Evolutionary conservation across 495 filamentous ascomycete genomes (phyloP).

Genomic region (Talaromyces adpressus): DNA sequence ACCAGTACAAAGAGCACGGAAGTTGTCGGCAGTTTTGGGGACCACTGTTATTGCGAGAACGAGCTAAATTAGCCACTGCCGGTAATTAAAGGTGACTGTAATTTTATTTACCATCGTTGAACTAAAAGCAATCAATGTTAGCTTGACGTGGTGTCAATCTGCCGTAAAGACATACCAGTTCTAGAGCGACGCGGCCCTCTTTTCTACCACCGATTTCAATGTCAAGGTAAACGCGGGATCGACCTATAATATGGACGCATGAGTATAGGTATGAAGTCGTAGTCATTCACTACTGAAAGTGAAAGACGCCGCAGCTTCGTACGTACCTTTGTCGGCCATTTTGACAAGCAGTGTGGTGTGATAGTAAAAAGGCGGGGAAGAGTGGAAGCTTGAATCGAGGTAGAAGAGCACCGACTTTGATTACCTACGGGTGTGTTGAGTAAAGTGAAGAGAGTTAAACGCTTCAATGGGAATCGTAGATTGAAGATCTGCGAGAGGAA

Average conservation of each 20-base stretch:
- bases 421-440: background rate
- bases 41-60: constrained; percentile 49
- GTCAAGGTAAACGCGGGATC: constrained; percentile 82
- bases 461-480: background rate
- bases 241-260: constrained; percentile 24
- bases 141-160: constrained; percentile 5
- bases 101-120: constrained; percentile 56
- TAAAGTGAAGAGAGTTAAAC: background rate
- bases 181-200: constrained; percentile 69
- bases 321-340: constrained; percentile 6
- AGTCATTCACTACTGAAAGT: background rate
- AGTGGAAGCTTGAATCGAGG: background rate
- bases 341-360: background rate
- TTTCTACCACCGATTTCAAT: constrained; percentile 67
- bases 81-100: background rate
- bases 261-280: background rate
- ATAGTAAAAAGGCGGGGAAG: background rate
- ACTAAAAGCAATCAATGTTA: constrained; percentile 38
- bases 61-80: constrained; percentile 15
- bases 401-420: background rate
- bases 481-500: background rate
- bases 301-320: constrained; percentile 7
- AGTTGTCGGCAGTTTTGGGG: constrained; percentile 91
- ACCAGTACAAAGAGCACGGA: constrained; percentile 87
- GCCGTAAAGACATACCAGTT: constrained; percentile 54